Percentiles rank a stretch among this genome's conserved stretches.
phyloP scores from a whole-genome alignment of 73 alveolate genomes.

The Tetrahymena thermophila region DNA sequence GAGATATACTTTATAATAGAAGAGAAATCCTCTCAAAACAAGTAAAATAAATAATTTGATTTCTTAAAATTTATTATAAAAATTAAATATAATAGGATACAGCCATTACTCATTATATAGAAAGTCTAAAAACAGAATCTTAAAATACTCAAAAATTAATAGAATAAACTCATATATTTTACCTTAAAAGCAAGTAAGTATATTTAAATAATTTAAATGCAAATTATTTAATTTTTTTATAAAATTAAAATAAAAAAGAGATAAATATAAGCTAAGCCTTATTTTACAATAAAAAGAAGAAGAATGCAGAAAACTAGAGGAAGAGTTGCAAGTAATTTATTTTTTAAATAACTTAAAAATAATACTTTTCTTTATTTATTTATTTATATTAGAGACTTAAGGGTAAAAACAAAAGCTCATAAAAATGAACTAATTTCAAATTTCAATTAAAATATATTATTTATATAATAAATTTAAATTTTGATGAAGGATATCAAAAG shows the following conservation, averaged over 20 bases:
- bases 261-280: not conserved
- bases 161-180: not conserved
- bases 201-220: not conserved
- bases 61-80: not conserved
- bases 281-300: not conserved
- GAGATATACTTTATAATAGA: not conserved
- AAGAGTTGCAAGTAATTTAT: not conserved
- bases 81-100: not conserved
- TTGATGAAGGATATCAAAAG: no score
- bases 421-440: not conserved
- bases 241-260: not conserved
- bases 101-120: not conserved
- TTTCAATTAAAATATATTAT: no score
- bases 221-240: not conserved
- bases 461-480: no score
- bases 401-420: not conserved
- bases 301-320: not conserved
- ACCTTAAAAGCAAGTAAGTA: not conserved
- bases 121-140: not conserved
- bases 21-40: not conserved
- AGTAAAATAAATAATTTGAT: not conserved
- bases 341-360: no score
- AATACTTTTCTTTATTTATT: no score
- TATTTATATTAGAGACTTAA: not conserved
- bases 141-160: not conserved